phyloP scores from a whole-genome alignment of 345 rosid genomes.

The Physaria fendleri region DNA sequence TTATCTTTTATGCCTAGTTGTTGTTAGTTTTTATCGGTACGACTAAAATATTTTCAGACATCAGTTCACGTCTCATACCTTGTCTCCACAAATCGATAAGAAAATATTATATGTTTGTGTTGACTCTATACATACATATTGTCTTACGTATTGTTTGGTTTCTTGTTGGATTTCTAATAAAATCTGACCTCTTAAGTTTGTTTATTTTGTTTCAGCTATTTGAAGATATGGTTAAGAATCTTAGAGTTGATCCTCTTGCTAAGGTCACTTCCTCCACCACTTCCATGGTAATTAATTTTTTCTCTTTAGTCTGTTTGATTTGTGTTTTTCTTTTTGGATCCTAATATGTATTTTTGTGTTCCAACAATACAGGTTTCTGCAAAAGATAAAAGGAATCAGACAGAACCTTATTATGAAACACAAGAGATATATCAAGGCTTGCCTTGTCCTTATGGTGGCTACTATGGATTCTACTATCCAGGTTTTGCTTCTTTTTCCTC shows the following conservation, averaged over 20 bases:
- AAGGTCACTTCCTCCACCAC: conserved; percentile 25
- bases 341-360: background rate
- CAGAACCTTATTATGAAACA: conserved; percentile 34
- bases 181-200: conserved; percentile 2
- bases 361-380: conserved; percentile 21
- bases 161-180: background rate
- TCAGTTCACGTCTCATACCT: conserved; percentile 30
- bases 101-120: background rate
- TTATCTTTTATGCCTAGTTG: conserved; percentile 12
- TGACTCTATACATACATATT: background rate
- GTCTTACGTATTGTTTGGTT: conserved; percentile 5
- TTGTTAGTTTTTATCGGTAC: conserved; percentile 27
- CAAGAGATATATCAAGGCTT: conserved; percentile 27
- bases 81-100: conserved; percentile 1
- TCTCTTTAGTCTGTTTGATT: conserved; percentile 8
- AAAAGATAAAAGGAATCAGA: conserved; percentile 28
- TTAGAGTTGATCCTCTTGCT: conserved; percentile 32
- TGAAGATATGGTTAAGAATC: conserved; percentile 35
- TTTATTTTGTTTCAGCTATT: conserved; percentile 18
- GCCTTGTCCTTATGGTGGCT: conserved; percentile 32
- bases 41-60: conserved; percentile 30
- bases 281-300: conserved; percentile 25
- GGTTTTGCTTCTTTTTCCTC: conserved; percentile 14
- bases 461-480: conserved; percentile 42
- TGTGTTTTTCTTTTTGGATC: no score